Evolutionary conservation across 208 protist species (phyloP).

Genomic region (Kentomonas sorsogonicus): DNA sequence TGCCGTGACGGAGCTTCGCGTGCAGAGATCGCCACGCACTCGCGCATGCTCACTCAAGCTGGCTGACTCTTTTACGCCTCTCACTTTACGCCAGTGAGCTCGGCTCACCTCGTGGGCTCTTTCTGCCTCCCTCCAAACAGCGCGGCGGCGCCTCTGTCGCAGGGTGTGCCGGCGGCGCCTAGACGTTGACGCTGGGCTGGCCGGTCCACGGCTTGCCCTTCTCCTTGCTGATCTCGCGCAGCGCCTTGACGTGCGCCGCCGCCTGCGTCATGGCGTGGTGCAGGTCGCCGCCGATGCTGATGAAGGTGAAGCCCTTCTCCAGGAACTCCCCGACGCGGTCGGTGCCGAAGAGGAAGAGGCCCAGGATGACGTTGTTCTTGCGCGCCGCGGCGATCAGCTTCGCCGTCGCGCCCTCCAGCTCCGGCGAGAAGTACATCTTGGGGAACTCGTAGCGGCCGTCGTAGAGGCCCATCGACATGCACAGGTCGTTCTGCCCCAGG

Average conservation of each 20-base stretch:
- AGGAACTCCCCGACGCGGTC: conserved; percentile 81
- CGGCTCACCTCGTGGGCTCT: not conserved
- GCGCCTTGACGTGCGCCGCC: conserved; percentile 44
- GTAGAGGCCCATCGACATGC: conserved; percentile 82
- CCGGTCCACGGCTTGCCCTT: conserved; percentile 61
- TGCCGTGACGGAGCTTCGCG: too few species aligned
- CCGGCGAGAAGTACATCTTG: conserved; percentile 73
- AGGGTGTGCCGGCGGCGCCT: too few species aligned
- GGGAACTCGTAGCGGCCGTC: conserved; percentile 79
- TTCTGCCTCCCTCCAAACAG: not conserved
- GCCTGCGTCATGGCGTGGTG: conserved; percentile 78
- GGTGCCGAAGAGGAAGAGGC: conserved; percentile 70
- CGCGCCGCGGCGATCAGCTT: conserved; percentile 63
- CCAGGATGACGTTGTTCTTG: conserved; percentile 66
- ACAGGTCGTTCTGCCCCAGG: conserved; percentile 76
- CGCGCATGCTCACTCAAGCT: too few species aligned
- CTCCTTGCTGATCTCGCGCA: conserved; percentile 40
- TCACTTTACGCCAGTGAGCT: too few species aligned
- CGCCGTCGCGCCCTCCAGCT: conserved; percentile 58
- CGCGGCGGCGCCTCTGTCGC: too few species aligned
- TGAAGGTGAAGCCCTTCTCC: conserved; percentile 75
- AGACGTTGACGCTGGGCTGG: conserved; percentile 65
- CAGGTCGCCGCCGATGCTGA: conserved; percentile 74
- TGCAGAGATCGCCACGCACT: too few species aligned
- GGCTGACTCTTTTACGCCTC: too few species aligned